Base-by-base conservation (phyloP, 495 filamentous ascomycete genomes). In the Penicillium canariense region DNA sequence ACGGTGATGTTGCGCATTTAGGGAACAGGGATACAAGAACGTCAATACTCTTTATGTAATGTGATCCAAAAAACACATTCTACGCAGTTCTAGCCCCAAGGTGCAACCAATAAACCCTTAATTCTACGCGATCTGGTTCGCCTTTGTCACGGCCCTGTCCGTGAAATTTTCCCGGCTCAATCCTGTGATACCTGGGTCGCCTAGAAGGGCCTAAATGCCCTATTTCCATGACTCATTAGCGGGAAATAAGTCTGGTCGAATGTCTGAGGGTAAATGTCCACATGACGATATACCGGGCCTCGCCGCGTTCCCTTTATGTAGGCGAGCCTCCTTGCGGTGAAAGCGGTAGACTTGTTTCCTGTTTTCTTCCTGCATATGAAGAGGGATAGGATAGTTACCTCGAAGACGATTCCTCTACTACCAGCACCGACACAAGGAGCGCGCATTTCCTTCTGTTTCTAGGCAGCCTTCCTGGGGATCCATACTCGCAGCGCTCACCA, bases 251-350 rank as follows among this genome's bases (percentile, higher is more conserved):
- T 22, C 25, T 40, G 38, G 35, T 35, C 46, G 34, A 30, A 23
- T 45, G 15, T 28, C 47, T 23, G 28, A 35, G 26, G 23, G 30
- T 11, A 28, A 39, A 39, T 50, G 32, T 47, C 23, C 56, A 48
- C 56, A 54, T 55, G 56, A 59, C 47, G 32, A 34, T 50, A 39
- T 35, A 39, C 42, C 51, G 56, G 56, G 39, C 20, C 48, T 55
- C 55, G 51, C 28, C 56, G 51, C 48, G 26, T 32, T 44, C 44
- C 52, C 55, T 45, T 40, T 25, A 27, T 47, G n/a, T 40, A 38
- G 11, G 15, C 36, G 36, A 44, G 30, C 23, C 18, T 4, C 20
- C 28, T 22, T 56, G 26, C 20, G 38, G 20, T 36, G n/a, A 14
- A 31, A 14, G 46, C 50, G 53, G 53, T 46, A 31, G 43, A 55